Conservation (phyloP, 345 rosid species). For the Eucalyptus curtisii region DNA sequence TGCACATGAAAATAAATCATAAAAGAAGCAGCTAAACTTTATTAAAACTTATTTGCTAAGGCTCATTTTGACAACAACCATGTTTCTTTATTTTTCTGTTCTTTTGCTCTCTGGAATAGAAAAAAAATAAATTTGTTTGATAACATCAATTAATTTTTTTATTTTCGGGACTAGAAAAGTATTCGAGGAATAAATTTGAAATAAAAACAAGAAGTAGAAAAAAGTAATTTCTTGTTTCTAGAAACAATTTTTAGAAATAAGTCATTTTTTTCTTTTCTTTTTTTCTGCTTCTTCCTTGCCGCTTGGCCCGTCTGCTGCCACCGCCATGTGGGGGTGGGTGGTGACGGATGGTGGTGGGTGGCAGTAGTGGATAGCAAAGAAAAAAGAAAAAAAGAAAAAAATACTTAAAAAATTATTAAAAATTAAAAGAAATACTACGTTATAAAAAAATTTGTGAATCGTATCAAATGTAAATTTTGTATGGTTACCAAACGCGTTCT, state of each 20-base stretch:
- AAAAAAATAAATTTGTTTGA: too few species aligned
- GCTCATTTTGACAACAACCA: fast-evolving
- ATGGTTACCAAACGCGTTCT: fast-evolving
- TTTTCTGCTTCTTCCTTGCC: too few species aligned
- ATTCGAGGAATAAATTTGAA: fast-evolving
- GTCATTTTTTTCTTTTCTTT: too few species aligned
- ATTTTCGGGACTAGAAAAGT: fast-evolving
- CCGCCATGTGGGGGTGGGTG: too few species aligned
- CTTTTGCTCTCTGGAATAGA: fast-evolving
- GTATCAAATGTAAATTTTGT: too few species aligned
- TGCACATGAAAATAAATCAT: background rate
- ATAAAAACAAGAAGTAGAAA: fast-evolving
- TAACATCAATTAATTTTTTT: too few species aligned
- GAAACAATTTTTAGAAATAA: fast-evolving
- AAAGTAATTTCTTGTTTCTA: fast-evolving
- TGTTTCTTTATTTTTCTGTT: too few species aligned
- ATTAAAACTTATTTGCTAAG: background rate
- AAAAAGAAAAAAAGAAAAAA: too few species aligned
- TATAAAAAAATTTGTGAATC: too few species aligned
- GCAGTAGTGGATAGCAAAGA: fast-evolving
- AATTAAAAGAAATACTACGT: too few species aligned
- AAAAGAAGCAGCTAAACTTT: background rate
- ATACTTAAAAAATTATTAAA: too few species aligned
- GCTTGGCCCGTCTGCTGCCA: too few species aligned
- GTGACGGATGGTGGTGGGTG: fast-evolving